Percentiles rank a stretch among this genome's conserved stretches.
phyloP scores from a whole-genome alignment of 176 grass and related monocot species.

The Aegilops bicornis region DNA sequence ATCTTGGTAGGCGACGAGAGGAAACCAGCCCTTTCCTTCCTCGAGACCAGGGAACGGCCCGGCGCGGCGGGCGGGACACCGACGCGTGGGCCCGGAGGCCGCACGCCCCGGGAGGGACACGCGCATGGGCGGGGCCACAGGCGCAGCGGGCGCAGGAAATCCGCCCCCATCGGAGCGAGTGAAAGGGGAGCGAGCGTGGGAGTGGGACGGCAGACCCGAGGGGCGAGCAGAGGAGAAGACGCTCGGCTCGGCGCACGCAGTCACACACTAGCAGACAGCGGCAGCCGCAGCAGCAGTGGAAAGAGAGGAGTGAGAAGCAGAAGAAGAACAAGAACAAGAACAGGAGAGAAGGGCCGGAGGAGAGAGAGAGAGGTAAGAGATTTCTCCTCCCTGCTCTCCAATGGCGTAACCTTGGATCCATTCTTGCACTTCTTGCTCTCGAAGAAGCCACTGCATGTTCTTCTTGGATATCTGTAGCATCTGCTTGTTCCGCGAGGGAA shows the following conservation, averaged over 20 bases:
- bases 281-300: background rate
- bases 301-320: background rate
- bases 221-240: background rate
- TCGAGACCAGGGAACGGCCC: constrained; percentile 27
- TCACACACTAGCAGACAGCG: background rate
- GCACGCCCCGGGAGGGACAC: constrained; percentile 28
- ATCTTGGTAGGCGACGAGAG: background rate
- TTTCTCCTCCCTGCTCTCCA: background rate
- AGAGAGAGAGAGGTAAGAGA: constrained; percentile 21
- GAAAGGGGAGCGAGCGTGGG: constrained; percentile 25
- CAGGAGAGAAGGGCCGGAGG: background rate
- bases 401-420: background rate
- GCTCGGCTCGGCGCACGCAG: background rate
- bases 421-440: background rate
- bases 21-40: background rate
- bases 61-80: background rate
- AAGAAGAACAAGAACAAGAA: constrained; percentile 1
- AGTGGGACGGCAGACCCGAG: background rate
- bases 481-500: background rate
- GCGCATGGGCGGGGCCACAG: constrained; percentile 33
- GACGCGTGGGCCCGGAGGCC: background rate
- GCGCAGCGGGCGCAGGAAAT: constrained; percentile 30
- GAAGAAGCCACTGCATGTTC: background rate
- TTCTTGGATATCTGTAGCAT: background rate
- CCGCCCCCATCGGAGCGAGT: constrained; percentile 13